phyloP scores from a whole-genome alignment of 1,284 basidiomycete species.

The Sporisorium exsertum region DNA sequence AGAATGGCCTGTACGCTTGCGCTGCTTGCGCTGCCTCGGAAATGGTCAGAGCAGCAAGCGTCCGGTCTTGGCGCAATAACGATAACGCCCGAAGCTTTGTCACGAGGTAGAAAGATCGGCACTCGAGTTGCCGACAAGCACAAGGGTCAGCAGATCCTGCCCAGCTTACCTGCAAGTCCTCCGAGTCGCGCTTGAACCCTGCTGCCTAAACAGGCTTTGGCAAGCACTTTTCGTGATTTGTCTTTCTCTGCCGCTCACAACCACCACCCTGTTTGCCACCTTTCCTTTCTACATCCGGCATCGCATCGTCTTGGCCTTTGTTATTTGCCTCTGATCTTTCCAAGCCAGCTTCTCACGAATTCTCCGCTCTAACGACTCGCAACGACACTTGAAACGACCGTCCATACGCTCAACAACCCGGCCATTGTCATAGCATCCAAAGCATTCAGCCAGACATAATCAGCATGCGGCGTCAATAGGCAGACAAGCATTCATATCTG shows the following conservation, averaged over 20 bases:
- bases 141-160: background rate
- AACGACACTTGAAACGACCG: background rate
- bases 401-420: background rate
- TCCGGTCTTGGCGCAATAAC: background rate
- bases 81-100: background rate
- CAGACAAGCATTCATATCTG: background rate
- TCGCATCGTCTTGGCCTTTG: background rate
- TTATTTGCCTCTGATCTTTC: background rate
- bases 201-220: no score
- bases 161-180: no score
- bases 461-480: constrained; percentile 2
- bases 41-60: background rate
- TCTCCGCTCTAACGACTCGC: background rate
- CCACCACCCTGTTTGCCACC: background rate
- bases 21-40: background rate
- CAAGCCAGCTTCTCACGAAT: background rate
- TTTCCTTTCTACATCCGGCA: background rate
- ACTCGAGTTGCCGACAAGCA: background rate
- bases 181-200: no score
- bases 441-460: background rate
- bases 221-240: no score
- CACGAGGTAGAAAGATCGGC: background rate
- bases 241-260: background rate
- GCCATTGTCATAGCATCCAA: background rate
- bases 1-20: no score